Percentiles rank a stretch among this genome's conserved stretches.
Conservation (phyloP, 805 yeast genomes). For the Pichia heedii region DNA sequence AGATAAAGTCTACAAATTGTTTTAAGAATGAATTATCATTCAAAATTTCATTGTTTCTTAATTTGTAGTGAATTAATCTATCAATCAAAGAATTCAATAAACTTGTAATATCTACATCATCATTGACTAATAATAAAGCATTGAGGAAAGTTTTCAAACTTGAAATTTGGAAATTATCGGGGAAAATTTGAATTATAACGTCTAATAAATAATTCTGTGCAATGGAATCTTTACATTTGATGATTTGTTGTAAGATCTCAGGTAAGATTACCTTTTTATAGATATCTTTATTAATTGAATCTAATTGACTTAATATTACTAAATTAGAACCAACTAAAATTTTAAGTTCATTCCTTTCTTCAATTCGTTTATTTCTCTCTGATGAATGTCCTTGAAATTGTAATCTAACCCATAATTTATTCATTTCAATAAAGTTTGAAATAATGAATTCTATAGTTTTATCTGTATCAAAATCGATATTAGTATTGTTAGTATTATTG, state of each 20-base stretch:
- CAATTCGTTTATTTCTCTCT: conserved; percentile 63
- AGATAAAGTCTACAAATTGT: conserved; percentile 58
- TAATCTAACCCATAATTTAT: conserved; percentile 92
- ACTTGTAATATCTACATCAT: conserved; percentile 58
- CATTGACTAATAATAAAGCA: conserved; percentile 58
- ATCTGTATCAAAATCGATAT: conserved; percentile 32
- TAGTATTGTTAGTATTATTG: not conserved
- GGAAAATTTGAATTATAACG: conserved; percentile 88
- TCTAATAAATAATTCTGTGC: conserved; percentile 92
- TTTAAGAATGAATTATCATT: conserved; percentile 37
- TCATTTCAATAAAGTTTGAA: conserved; percentile 92
- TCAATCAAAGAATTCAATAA: conserved; percentile 64
- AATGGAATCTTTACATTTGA: conserved; percentile 83
- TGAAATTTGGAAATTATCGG: conserved; percentile 78
- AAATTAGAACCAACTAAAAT: conserved; percentile 89
- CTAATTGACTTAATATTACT: conserved; percentile 80
- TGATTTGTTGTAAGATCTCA: conserved; percentile 74
- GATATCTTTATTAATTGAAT: conserved; percentile 51
- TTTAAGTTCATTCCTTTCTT: conserved; percentile 81
- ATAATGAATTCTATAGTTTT: conserved; percentile 74
- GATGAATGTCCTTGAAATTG: conserved; percentile 93
- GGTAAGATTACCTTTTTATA: conserved; percentile 58
- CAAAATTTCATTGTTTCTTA: conserved; percentile 27
- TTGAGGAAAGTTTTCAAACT: conserved; percentile 62
- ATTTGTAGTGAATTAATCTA: conserved; percentile 50